Evolutionary conservation across 2,329 filamentous ascomycete genomes (phyloP), one percentile per base, ranked within the genome.

Genomic region (Chaetomiaceae sp.): DNA sequence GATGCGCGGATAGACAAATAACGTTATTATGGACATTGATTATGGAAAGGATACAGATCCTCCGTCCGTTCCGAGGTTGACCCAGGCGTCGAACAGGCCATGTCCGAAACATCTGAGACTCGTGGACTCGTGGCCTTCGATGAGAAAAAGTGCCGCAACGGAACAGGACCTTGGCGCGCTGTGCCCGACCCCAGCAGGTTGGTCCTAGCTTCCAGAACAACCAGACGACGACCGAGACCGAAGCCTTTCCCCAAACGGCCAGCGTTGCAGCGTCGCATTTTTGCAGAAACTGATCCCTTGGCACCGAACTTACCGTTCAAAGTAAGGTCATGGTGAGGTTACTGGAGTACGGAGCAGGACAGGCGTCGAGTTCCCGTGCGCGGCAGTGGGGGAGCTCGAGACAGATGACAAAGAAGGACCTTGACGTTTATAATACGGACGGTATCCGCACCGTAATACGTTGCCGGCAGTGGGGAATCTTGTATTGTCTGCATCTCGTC

Each of bases 191-290:
- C 52, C 53, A 48, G 34, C 54, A 58, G 38, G 12, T 12, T n/a
- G n/a, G 20, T 38, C 17, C 19, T 40, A 40, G 50, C 56, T 58
- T 58, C 56, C 44, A 58, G 56, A 58, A 58, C 40, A 50, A 48
- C 35, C 19, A 23, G 13, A 51, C 38, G 39, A 33, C 30, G 37
- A n/a, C n/a, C n/a, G 19, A 16, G 25, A 20, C 30, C 19, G 21
- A 13, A 30, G 30, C 19, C 34, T 33, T n/a, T n/a, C 30, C 30
- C 14, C 25, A 47, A 44, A 12, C 34, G 23, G 20, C 43, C 41
- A 50, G 45, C 23, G 47, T 38, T 38, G 30, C 39, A 33, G 43
- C 25, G 25, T 6, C n/a, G n/a, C n/a, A n/a, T n/a, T n/a, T n/a
- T n/a, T 38, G 30, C 39, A 33, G 43, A 27, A 25, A n/a, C 33